Percentiles rank a stretch among this genome's conserved stretches.
Conservation (phyloP, 805 yeast species). For the Yamadazyma takamatsuzukensis region DNA sequence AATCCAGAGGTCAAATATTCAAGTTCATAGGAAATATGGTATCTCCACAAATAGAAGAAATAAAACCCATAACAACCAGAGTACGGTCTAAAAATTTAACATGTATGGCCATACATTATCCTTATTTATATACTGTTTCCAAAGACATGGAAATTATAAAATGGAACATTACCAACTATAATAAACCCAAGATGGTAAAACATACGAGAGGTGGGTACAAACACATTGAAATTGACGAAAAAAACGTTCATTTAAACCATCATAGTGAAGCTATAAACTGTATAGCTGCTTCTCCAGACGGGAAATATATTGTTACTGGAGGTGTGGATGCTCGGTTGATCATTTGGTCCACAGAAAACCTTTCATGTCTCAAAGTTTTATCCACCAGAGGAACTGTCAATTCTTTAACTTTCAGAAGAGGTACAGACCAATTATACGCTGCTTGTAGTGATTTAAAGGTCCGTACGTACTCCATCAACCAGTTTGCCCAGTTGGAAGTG, state of each 20-base stretch:
- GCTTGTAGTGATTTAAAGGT: constrained; percentile 91
- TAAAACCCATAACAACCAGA: constrained; percentile 44
- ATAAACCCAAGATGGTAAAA: constrained; percentile 63
- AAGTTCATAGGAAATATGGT: constrained; percentile 57
- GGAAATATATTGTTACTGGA: constrained; percentile 86
- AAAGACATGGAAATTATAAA: constrained; percentile 79
- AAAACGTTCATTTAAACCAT: constrained; percentile 59
- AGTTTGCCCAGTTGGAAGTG: constrained; percentile 84
- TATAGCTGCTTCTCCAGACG: constrained; percentile 83
- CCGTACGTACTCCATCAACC: constrained; percentile 81
- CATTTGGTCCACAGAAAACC: constrained; percentile 80
- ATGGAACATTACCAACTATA: constrained; percentile 56
- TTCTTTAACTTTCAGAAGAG: constrained; percentile 73
- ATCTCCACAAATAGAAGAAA: constrained; percentile 26
- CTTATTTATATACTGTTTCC: constrained; percentile 72
- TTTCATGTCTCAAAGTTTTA: constrained; percentile 72
- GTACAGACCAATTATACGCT: constrained; percentile 81
- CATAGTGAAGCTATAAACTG: constrained; percentile 75
- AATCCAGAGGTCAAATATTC: constrained; percentile 79
- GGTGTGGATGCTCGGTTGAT: constrained; percentile 78
- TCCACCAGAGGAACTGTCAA: constrained; percentile 74
- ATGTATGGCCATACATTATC: constrained; percentile 51
- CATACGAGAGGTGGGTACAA: constrained; percentile 61
- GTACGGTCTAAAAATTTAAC: constrained; percentile 62
- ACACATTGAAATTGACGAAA: constrained; percentile 38